These are phyloP conservation scores for Botrytis galanthina DNA, from an alignment of 2,329 filamentous ascomycete genomes.

Conservation along the genomic window DNA sequence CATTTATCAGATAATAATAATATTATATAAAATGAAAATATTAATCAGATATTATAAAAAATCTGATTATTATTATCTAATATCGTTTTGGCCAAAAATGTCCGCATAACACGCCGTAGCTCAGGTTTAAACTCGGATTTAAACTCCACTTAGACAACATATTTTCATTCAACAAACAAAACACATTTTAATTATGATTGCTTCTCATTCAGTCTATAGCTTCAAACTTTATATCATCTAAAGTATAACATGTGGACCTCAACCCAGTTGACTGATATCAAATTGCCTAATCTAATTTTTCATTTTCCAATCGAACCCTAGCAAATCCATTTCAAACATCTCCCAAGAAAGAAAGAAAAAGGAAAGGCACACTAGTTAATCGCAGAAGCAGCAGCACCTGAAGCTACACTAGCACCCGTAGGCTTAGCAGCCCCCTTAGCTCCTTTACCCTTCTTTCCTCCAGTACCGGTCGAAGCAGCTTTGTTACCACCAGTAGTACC, in stretches of 20 bases:
- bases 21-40: no score
- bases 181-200: neutral
- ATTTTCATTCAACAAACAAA: neutral
- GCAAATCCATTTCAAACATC: neutral
- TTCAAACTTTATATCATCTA: neutral
- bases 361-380: neutral
- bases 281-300: neutral
- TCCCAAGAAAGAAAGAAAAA: neutral
- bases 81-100: no score
- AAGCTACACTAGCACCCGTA: neutral
- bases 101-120: no score
- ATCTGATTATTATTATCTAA: no score
- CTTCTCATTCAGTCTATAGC: neutral
- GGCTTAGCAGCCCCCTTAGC: neutral
- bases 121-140: neutral
- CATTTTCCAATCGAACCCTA: neutral
- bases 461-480: neutral
- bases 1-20: no score
- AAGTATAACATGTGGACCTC: neutral
- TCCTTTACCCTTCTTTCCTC: neutral
- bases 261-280: neutral
- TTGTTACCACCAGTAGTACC: neutral
- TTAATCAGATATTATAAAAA: no score
- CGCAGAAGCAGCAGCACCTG: neutral
- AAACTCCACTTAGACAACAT: neutral